Percentiles rank a stretch among this genome's conserved stretches.
These are phyloP conservation scores for Stipa capillata DNA, from an alignment of 176 grass and related monocot species.

Conservation along the genomic window DNA sequence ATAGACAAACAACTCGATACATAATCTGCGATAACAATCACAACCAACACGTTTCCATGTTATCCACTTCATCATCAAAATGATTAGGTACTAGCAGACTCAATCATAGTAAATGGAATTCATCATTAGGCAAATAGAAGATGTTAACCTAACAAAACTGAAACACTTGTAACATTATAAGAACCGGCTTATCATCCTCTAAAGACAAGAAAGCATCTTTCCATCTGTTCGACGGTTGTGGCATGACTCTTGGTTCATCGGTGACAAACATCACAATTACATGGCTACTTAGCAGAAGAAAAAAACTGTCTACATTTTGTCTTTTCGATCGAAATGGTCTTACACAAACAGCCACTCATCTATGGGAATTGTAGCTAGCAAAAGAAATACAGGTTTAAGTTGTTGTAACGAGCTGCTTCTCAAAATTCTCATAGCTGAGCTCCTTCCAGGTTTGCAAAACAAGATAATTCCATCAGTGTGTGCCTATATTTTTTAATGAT, in stretches of 20 bases:
- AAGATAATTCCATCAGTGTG: not conserved
- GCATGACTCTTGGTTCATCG: not conserved
- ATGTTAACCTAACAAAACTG: not conserved
- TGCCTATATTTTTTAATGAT: slow-evolving; percentile 89
- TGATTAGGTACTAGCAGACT: not conserved
- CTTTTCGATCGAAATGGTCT: not conserved
- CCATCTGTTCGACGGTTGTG: not conserved
- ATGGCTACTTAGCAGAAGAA: not conserved
- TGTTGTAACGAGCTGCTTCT: not conserved
- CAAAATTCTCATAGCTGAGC: slow-evolving; percentile 9
- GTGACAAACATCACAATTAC: slow-evolving; percentile 3
- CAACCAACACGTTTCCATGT: not conserved
- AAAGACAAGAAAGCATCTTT: slow-evolving; percentile 21
- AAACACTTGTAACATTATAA: not conserved
- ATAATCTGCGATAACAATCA: not conserved
- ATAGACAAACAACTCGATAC: not conserved
- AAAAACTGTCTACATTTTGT: slow-evolving; percentile 8
- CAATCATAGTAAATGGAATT: not conserved
- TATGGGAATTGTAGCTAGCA: not conserved
- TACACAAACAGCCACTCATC: not conserved
- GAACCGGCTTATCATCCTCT: not conserved
- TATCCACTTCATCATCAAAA: not conserved
- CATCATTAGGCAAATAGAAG: not conserved
- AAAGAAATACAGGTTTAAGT: not conserved
- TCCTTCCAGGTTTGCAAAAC: slow-evolving; percentile 2